phyloP scores from a whole-genome alignment of 164 flowering plant genomes.

The Piper longum region DNA sequence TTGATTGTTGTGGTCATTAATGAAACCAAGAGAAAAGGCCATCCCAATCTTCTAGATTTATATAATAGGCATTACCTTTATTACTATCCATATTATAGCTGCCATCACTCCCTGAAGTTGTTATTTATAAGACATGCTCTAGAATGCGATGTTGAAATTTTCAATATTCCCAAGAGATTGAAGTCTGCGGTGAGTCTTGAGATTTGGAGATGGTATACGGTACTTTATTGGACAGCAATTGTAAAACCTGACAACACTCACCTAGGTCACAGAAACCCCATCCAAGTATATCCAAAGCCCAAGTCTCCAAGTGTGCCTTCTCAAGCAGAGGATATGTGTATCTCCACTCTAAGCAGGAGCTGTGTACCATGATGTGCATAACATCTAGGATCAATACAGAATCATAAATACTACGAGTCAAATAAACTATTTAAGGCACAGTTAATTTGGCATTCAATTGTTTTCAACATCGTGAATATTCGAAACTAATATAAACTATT shows the following conservation, averaged over 20 bases:
- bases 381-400: not conserved
- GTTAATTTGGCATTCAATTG: too few relatives aligned
- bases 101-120: too few relatives aligned
- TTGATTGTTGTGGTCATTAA: not conserved
- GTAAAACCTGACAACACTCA: constrained; percentile 3
- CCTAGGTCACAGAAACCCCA: constrained; percentile 98
- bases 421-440: not conserved
- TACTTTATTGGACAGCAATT: too few relatives aligned
- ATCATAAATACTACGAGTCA: not conserved
- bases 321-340: constrained; percentile 72
- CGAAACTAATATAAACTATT: not conserved
- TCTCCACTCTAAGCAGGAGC: constrained; percentile 98
- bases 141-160: too few relatives aligned
- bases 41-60: not conserved
- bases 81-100: too few relatives aligned
- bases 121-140: too few relatives aligned
- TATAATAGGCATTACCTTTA: too few relatives aligned
- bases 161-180: too few relatives aligned
- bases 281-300: constrained; percentile 93
- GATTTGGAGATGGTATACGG: too few relatives aligned
- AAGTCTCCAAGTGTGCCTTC: constrained; percentile 79
- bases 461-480: not conserved
- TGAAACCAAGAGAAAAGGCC: constrained; percentile 4
- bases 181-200: too few relatives aligned
- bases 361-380: constrained; percentile 16